Percentiles rank a stretch among this genome's conserved stretches.
Evolutionary conservation across 208 protist genomes (phyloP).

Genomic region (Dictyostelium gargantuum): DNA sequence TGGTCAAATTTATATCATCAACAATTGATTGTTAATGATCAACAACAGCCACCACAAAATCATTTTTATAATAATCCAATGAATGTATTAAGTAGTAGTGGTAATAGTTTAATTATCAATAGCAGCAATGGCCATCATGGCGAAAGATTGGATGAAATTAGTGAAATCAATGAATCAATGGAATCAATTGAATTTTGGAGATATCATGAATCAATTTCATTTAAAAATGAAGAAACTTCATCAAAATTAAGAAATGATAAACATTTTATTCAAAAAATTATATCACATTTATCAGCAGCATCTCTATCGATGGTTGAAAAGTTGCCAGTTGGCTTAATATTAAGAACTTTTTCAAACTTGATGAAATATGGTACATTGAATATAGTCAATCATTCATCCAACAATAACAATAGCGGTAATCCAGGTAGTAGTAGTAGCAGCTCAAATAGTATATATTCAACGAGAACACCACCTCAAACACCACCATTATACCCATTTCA

Average conservation of each 20-base stretch:
- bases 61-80: background rate
- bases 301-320: background rate
- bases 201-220: background rate
- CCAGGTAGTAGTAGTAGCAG: too few relatives aligned
- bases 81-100: background rate
- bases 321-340: background rate
- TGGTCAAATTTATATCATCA: conserved; percentile 6
- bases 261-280: background rate
- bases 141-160: background rate
- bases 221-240: background rate
- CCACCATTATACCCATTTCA: background rate
- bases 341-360: conserved; percentile 25
- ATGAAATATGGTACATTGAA: background rate
- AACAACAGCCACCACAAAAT: background rate
- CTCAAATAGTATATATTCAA: background rate
- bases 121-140: too few relatives aligned
- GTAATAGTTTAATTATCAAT: background rate
- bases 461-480: background rate
- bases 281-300: background rate
- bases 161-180: background rate
- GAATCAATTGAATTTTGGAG: conserved; percentile 19
- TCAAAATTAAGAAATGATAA: background rate
- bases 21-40: background rate
- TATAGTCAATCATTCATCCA: background rate
- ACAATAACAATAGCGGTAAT: too few relatives aligned